Conservation (phyloP, 73 alveolate species). For the Tetrahymena borealis region DNA sequence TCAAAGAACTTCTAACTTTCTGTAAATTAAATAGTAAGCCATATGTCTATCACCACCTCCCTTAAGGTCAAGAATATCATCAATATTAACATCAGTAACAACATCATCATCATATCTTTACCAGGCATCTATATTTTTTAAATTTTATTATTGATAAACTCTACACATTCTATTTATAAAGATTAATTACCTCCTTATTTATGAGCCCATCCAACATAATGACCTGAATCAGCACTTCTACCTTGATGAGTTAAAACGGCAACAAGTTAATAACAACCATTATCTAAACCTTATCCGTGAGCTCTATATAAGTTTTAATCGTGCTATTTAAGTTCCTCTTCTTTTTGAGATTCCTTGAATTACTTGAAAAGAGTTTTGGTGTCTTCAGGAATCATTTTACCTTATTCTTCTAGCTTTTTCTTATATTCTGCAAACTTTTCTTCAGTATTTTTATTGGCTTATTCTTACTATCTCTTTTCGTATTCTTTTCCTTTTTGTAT, state of each 20-base stretch:
- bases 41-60: constrained; percentile 99
- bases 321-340: constrained; percentile 65
- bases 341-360: constrained; percentile 59
- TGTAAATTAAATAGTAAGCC: constrained; percentile 91
- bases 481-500: constrained; percentile 89
- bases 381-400: constrained; percentile 64
- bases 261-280: constrained; percentile 93
- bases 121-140: constrained; percentile 83
- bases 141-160: not conserved
- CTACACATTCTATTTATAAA: not conserved
- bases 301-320: constrained; percentile 57
- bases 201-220: constrained; percentile 98
- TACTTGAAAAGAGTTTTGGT: constrained; percentile 31
- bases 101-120: constrained; percentile 87
- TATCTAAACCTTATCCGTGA: constrained; percentile 79
- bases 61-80: constrained; percentile 84
- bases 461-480: constrained; percentile 71
- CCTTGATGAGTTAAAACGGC: constrained; percentile 98
- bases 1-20: constrained; percentile 77
- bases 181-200: constrained; percentile 18
- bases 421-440: constrained; percentile 49
- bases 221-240: constrained; percentile 97
- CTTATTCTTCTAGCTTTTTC: constrained; percentile 56
- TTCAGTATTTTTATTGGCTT: constrained; percentile 36
- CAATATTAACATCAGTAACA: constrained; percentile 80